phyloP scores from a whole-genome alignment of 495 filamentous ascomycete genomes.

The Penicillium crystallinum region DNA sequence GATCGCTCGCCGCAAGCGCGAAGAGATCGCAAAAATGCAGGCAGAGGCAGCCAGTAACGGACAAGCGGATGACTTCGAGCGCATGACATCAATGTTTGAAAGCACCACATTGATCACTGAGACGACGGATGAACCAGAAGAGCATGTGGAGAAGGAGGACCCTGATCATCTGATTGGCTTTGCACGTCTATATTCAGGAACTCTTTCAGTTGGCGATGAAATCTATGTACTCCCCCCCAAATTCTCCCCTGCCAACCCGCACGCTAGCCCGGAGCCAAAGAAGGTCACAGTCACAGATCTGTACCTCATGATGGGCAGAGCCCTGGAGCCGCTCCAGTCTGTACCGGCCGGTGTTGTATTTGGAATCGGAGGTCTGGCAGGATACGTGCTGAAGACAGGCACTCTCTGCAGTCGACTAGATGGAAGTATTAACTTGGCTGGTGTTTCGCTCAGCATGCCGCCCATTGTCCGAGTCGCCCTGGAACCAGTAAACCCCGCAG shows the following conservation, averaged over 20 bases:
- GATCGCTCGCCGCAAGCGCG: slow-evolving; percentile 78
- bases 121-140: slow-evolving; percentile 23
- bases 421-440: slow-evolving; percentile 89
- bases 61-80: slow-evolving; percentile 34
- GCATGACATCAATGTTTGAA: slow-evolving; percentile 52
- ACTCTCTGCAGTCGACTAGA: slow-evolving; percentile 86
- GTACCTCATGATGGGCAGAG: slow-evolving; percentile 94
- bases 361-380: slow-evolving; percentile 89
- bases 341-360: slow-evolving; percentile 95
- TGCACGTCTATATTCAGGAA: slow-evolving; percentile 87
- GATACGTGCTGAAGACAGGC: slow-evolving; percentile 87
- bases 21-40: slow-evolving; percentile 75
- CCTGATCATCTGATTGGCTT: slow-evolving; percentile 91
- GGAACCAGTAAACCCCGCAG: slow-evolving; percentile 80
- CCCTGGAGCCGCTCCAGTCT: slow-evolving; percentile 73
- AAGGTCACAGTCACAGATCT: slow-evolving; percentile 82
- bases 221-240: slow-evolving; percentile 90
- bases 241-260: slow-evolving; percentile 75
- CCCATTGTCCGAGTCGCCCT: slow-evolving; percentile 95
- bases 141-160: slow-evolving; percentile 52
- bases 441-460: slow-evolving; percentile 66
- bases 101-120: slow-evolving; percentile 47
- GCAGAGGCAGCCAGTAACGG: slow-evolving; percentile 48
- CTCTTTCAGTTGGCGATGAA: slow-evolving; percentile 79
- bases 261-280: slow-evolving; percentile 68